Evolutionary conservation across 441 rosid species (phyloP).

Genomic region (Aquilaria agallochum): DNA sequence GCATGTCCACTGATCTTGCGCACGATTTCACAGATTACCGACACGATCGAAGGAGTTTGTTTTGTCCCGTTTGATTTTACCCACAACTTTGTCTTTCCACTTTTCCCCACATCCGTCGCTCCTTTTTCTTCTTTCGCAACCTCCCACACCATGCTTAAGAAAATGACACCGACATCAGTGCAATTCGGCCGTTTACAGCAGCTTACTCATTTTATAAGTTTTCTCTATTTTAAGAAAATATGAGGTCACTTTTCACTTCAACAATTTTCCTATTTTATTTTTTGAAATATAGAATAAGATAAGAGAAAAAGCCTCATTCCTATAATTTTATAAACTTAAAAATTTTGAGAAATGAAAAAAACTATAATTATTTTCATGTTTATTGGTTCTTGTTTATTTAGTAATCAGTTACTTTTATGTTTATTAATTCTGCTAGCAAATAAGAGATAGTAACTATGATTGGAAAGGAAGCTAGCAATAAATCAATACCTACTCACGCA

Average conservation of each 20-base stretch:
- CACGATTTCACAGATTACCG: slow-evolving; percentile 26
- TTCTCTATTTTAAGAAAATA: too few relatives aligned
- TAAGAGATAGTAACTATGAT: too few relatives aligned
- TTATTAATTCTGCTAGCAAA: neutral
- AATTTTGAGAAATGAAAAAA: neutral
- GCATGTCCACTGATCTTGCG: slow-evolving; percentile 13
- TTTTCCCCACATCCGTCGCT: neutral
- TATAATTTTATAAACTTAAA: neutral
- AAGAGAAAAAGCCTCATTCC: too few relatives aligned
- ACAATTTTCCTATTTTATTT: too few relatives aligned
- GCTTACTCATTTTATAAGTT: too few relatives aligned
- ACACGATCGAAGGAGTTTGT: slow-evolving; percentile 16
- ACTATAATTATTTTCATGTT: neutral
- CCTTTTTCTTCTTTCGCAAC: neutral
- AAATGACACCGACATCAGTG: too few relatives aligned
- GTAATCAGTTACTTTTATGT: neutral
- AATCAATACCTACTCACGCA: too few relatives aligned
- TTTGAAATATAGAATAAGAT: too few relatives aligned
- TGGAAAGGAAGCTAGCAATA: too few relatives aligned
- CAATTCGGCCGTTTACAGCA: too few relatives aligned
- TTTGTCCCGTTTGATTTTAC: slow-evolving; percentile 24
- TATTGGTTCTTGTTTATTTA: neutral
- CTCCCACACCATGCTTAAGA: too few relatives aligned
- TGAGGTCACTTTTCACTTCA: too few relatives aligned
- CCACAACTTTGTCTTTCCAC: slow-evolving; percentile 28